Base-by-base conservation (phyloP, 179 eudicot species). In the Actinidia arguta region DNA sequence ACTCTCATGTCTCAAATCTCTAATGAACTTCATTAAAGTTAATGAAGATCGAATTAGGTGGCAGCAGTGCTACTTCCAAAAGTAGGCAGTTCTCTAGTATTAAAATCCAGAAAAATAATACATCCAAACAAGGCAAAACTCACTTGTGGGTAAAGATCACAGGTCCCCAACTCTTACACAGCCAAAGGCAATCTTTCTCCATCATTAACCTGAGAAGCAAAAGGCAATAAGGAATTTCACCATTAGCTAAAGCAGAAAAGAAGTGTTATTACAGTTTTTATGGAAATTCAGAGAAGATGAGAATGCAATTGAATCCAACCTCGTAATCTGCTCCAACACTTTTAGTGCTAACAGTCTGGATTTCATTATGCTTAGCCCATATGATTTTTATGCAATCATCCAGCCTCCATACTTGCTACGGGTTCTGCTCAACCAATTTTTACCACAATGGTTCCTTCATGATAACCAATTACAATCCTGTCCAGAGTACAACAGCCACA, bases 81-180 rank as follows among this genome's bases (percentile, higher is more conserved):
- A 31, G 36, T 31, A 52, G 68, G 54, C 68, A 62, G 17, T 54
- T 6, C n/a, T 58, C n/a, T 58, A 20, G 52, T 55, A 18, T 12
- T 39, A 58, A 54, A 54, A 75, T 55, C 36, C 42, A 74, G 18
- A 14, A 59, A 62, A 27, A 77, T 77, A 18, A n/a, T 46, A 62
- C 36, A 31, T 44, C 42, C 72, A 16, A 46, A 24, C 46, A 78
- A 77, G 52, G 75, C 47, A 31, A 68, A 78, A 85, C 91, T 86
- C 81, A 94, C 99, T 91, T 96, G 99, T 31, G 99, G 99, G 89
- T 96, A 96, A 86, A 96, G 96, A 89, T 96, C 99, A 86, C 99
- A 96, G 58, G 96, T 92, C 56, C 99, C 99, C 93, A 96, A 87
- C 88, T 96, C 99, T 90, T 93, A 94, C 68, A 96, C 96, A 52